Percentiles rank a stretch among this genome's conserved stretches.
phyloP scores from a whole-genome alignment of 2,329 filamentous ascomycete species.

The Mycosphaerelloides madeirae region DNA sequence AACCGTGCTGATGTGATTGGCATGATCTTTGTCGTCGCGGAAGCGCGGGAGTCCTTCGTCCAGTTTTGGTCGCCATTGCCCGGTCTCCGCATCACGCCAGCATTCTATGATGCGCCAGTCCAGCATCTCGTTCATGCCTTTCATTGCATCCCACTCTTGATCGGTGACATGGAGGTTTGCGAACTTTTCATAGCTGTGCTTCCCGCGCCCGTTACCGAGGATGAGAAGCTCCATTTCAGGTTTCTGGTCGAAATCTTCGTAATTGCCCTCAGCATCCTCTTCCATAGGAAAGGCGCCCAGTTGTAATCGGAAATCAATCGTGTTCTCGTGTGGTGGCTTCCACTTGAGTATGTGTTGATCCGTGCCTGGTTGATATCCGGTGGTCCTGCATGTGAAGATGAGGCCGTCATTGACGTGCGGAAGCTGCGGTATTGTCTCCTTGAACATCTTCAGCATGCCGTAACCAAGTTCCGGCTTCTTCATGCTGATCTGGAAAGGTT shows the following conservation, averaged over 20 bases:
- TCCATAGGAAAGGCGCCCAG: slow-evolving; percentile 66
- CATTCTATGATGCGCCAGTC: slow-evolving; percentile 88
- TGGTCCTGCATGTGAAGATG: slow-evolving; percentile 92
- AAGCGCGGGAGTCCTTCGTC: slow-evolving; percentile 62
- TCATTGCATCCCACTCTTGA: slow-evolving; percentile 79
- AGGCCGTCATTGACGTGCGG: slow-evolving; percentile 93
- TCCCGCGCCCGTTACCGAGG: slow-evolving; percentile 55
- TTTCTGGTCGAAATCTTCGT: slow-evolving; percentile 71
- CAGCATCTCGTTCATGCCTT: slow-evolving; percentile 67
- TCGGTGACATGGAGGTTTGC: slow-evolving; percentile 64
- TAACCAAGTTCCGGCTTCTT: slow-evolving; percentile 89
- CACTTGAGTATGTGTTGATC: slow-evolving; percentile 94
- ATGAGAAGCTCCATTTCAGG: slow-evolving; percentile 71
- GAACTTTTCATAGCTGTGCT: slow-evolving; percentile 57
- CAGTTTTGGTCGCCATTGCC: slow-evolving; percentile 69
- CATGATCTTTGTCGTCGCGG: slow-evolving; percentile 85
- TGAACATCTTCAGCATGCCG: slow-evolving; percentile 87
- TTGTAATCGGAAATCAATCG: slow-evolving; percentile 80
- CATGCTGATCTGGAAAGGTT: slow-evolving; percentile 77
- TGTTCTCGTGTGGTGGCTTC: slow-evolving; percentile 95
- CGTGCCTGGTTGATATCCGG: slow-evolving; percentile 82
- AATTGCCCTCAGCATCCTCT: slow-evolving; percentile 64
- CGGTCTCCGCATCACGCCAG: slow-evolving; percentile 63
- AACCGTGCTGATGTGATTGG: slow-evolving; percentile 82
- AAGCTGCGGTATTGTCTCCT: slow-evolving; percentile 73